Evolutionary conservation across 129 eudicot species (phyloP).

Genomic region (Silybum marianum): DNA sequence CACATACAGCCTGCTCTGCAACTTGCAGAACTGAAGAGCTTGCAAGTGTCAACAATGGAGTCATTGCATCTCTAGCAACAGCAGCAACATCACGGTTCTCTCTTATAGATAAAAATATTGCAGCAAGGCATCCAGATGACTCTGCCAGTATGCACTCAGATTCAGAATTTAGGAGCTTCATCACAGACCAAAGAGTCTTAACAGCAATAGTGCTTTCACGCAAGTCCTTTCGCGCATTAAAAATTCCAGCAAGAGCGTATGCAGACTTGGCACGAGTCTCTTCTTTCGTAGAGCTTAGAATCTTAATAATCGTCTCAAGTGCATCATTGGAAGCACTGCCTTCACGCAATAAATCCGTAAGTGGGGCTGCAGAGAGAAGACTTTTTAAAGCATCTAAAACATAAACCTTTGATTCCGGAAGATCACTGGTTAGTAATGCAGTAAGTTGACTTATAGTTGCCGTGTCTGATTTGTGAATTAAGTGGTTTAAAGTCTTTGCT

Average conservation of each 20-base stretch:
- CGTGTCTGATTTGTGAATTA: constrained; percentile 97
- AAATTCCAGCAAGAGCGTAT: constrained; percentile 88
- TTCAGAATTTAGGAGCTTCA: constrained; percentile 72
- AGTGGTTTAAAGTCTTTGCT: constrained; percentile 88
- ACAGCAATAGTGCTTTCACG: constrained; percentile 92
- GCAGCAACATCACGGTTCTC: constrained; percentile 85
- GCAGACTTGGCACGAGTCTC: constrained; percentile 96
- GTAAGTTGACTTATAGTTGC: constrained; percentile 96
- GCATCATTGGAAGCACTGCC: constrained; percentile 99
- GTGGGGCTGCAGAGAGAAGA: constrained; percentile 81
- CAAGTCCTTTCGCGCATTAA: constrained; percentile 83
- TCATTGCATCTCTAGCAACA: constrained; percentile 77
- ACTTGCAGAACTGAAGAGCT: constrained; percentile 71
- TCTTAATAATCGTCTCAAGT: constrained; percentile 80
- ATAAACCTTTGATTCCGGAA: constrained; percentile 95
- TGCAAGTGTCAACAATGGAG: constrained; percentile 63
- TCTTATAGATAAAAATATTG: constrained; percentile 76
- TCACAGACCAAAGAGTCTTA: constrained; percentile 71
- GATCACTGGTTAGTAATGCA: constrained; percentile 90
- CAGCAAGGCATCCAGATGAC: constrained; percentile 77
- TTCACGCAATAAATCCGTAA: constrained; percentile 77
- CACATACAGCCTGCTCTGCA: constrained; percentile 92
- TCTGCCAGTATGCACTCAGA: constrained; percentile 78
- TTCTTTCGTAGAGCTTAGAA: constrained; percentile 70
- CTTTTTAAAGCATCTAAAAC: constrained; percentile 95